These are phyloP conservation scores for Conringia planisiliqua DNA, from an alignment of 345 rosid genomes.

Conservation along the genomic window DNA sequence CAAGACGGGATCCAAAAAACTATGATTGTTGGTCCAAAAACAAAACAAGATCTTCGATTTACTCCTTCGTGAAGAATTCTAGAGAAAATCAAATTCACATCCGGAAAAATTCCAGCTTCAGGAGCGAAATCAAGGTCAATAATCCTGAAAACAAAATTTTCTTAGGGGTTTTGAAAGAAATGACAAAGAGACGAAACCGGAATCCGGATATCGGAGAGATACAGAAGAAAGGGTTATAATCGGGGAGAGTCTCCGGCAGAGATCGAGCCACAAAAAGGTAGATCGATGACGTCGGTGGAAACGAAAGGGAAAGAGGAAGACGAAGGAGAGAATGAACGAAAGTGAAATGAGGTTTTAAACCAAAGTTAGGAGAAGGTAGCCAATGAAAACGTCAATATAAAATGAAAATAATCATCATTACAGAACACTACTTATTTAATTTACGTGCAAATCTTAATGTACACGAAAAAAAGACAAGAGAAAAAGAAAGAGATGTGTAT, in stretches of 20 bases:
- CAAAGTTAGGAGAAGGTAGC: not conserved
- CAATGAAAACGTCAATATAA: not conserved
- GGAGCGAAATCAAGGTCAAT: not conserved
- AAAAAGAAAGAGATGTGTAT: too few species aligned
- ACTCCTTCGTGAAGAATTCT: not conserved
- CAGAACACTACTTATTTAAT: too few species aligned
- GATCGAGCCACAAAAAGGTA: not conserved
- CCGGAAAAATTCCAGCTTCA: not conserved
- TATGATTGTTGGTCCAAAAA: not conserved
- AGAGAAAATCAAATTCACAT: not conserved
- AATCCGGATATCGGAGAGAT: not conserved
- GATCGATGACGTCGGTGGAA: constrained; percentile 26
- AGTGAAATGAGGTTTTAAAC: constrained; percentile 8
- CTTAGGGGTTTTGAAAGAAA: not conserved
- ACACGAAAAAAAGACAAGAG: not conserved
- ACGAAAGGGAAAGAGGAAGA: not conserved
- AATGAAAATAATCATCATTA: not conserved
- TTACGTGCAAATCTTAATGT: too few species aligned
- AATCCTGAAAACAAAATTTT: not conserved
- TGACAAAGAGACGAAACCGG: not conserved
- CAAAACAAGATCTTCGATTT: not conserved
- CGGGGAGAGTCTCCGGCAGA: constrained; percentile 13
- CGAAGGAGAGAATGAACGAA: not conserved
- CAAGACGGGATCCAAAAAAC: constrained; percentile 5
- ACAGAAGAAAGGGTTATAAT: not conserved